A percentile compares a stretch with the other conserved stretches of the same genome.
Conservation (phyloP, 371 early-diverging fungal genomes). For the Rhizopus arrhizus region DNA sequence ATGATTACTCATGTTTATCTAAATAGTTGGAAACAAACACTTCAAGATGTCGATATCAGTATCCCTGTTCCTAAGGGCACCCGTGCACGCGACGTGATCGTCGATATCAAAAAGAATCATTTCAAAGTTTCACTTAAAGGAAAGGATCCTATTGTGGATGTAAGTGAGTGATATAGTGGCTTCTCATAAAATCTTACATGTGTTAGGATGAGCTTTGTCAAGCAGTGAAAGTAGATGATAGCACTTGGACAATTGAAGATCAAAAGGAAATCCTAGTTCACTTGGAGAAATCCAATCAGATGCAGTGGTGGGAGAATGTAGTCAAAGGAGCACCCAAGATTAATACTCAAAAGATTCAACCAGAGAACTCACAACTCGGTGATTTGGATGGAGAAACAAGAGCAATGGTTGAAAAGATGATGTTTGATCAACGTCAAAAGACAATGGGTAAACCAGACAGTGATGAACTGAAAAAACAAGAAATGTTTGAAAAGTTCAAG, state of each 20-base stretch:
- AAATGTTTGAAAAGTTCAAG: slow-evolving; percentile 81
- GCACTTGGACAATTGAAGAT: slow-evolving; percentile 82
- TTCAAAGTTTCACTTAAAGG: slow-evolving; percentile 79
- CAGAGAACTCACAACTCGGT: slow-evolving; percentile 86
- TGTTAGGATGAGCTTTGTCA: slow-evolving; percentile 74
- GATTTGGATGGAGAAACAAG: slow-evolving; percentile 93
- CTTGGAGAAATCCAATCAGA: slow-evolving; percentile 81
- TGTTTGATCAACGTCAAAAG: slow-evolving; percentile 93
- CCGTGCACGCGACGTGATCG: slow-evolving; percentile 67
- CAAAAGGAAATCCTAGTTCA: slow-evolving; percentile 76
- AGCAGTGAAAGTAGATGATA: slow-evolving; percentile 76
- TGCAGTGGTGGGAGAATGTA: slow-evolving; percentile 93
- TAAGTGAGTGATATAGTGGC: slow-evolving; percentile 20
- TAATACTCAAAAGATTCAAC: slow-evolving; percentile 87
- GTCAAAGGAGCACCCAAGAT: slow-evolving; percentile 80
- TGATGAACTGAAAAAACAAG: slow-evolving; percentile 80
- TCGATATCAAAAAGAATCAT: slow-evolving; percentile 68
- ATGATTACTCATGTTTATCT: slow-evolving; percentile 3
- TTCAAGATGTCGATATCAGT: slow-evolving; percentile 80
- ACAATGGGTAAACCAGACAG: slow-evolving; percentile 79
- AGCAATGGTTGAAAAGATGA: slow-evolving; percentile 86
- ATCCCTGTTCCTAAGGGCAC: slow-evolving; percentile 81
- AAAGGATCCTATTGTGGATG: slow-evolving; percentile 76
- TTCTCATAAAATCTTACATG: neutral
- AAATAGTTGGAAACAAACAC: slow-evolving; percentile 79